Evolutionary conservation across 2,329 filamentous ascomycete genomes (phyloP).

Genomic region (Botrytis sinoallii): DNA sequence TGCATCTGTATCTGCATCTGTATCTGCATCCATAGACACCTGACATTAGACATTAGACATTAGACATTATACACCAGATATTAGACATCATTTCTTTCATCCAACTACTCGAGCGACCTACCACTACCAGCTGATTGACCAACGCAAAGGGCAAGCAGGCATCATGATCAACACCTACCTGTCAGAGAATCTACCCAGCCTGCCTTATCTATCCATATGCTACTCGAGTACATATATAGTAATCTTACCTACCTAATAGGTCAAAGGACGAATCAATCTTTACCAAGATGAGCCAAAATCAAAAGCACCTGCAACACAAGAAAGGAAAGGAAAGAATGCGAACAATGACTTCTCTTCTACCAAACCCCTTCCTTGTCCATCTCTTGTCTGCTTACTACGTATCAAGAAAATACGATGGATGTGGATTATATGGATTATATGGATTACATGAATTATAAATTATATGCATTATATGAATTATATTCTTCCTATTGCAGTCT

Average conservation of each 20-base stretch:
- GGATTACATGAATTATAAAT: no score
- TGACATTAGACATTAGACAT: no score
- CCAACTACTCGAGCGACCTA: background rate
- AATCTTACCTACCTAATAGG: background rate
- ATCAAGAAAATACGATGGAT: background rate
- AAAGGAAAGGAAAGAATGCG: background rate
- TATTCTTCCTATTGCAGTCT: constrained; percentile 8
- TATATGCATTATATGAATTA: background rate
- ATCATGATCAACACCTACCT: background rate
- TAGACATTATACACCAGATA: background rate
- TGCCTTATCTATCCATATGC: background rate
- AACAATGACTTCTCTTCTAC: background rate
- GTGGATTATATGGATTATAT: no score
- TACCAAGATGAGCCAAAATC: background rate
- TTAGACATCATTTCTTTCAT: background rate
- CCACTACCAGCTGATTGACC: no score
- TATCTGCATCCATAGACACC: no score
- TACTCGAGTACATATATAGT: background rate
- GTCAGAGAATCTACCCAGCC: background rate
- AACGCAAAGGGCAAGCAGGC: background rate
- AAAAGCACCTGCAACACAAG: background rate
- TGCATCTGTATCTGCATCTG: no score
- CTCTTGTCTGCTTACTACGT: background rate
- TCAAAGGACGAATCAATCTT: background rate
- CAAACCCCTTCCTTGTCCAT: background rate